Evolutionary conservation across 441 rosid genomes (phyloP), one percentile per base, ranked within the genome.

Genomic region (Pelargonium australe): DNA sequence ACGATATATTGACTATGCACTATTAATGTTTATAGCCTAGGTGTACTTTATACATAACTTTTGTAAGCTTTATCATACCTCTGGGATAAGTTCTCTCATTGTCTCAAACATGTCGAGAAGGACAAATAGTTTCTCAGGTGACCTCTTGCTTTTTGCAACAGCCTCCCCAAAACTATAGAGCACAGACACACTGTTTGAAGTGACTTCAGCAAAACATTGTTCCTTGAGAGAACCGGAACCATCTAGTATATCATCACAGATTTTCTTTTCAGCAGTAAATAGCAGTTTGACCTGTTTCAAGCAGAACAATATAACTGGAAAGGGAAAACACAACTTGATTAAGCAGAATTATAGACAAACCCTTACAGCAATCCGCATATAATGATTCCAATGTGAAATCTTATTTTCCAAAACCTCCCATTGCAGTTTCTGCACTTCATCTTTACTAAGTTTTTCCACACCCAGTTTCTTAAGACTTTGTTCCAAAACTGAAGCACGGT

Each of bases 331-430:
- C 1, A 13, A 41, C 13, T 8, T 44, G 20, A 31, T 47, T 25
- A 66, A 57, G 62, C 64, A 34, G 25, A 47, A 72, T 65, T 66
- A 44, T 11, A 65, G 4, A 57, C 17, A 74, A 76, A 70, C 63
- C 34, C 86, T 79, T 79, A 95, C 98, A 31, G 97, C 84, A 75
- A 95, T 90, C 64, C 98, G 82, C 98, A 95, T 92, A 78, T 86
- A 88, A 82, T 90, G 98, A 73, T 92, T 90, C 98, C 99, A 95
- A 60, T 89, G 92, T 75, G 93, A 97, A 65, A 95, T 95, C 80
- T 95, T 95, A 25, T 98, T 94, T 80, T 95, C 98, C 81, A 95
- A 80, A 76, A 87, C 96, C 72, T 95, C 98, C 99, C 99, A 92
- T 53, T 86, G 99, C 99, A 95, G 87, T 85, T 80, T 95, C 83